Base-by-base conservation (phyloP, 306 rosid species). In the Echinosophora koreensis region DNA sequence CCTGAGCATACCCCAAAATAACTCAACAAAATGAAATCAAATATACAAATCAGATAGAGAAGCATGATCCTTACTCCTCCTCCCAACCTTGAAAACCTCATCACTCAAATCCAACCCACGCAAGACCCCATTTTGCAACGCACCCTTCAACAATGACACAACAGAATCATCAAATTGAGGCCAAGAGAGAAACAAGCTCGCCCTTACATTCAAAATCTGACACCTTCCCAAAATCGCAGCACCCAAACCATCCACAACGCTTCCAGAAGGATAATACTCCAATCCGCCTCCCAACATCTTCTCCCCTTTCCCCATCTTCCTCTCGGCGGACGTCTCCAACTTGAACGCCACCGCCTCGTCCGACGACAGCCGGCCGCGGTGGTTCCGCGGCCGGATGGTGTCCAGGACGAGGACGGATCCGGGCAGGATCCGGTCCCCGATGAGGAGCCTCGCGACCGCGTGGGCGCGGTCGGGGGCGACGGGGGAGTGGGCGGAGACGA, bases 201-300 rank as follows among this genome's bases (percentile, higher is more conserved):
- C 99, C 85, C 83, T 82, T n/a, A 92, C 66, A 16, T 82, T 88
- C 80, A 65, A 55, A 57, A 79, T 28, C 85, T 95, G 89, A 60
- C 97, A 95, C 51, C 87, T 69, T 0, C 85, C 90, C 63, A 95
- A 64, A 70, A 95, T 15, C 0, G 99, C 91, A 13, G 99, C 99
- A 2, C 80, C 87, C 34, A 92, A 34, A 16, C 98, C 97, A 46
- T 92, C 98, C 6, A 89, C 88, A 39, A 95, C 88, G 52, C 99
- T 95, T 22, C 94, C 99, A 3, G 96, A 90, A 0, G 99, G 96
- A 56, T 88, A 88, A 76, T 86, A 90, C 65, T 82, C 89, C 67
- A 91, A 18, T 22, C 22, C 22, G 2, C 73, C 82, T 11, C 46
- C 74, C 14, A 91, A 42, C 65, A 86, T 30, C 49, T 80, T 80